A percentile compares a stretch with the other conserved stretches of the same genome.
phyloP scores from a whole-genome alignment of 2,329 filamentous ascomycete genomes.

The Fusarium lateritium region DNA sequence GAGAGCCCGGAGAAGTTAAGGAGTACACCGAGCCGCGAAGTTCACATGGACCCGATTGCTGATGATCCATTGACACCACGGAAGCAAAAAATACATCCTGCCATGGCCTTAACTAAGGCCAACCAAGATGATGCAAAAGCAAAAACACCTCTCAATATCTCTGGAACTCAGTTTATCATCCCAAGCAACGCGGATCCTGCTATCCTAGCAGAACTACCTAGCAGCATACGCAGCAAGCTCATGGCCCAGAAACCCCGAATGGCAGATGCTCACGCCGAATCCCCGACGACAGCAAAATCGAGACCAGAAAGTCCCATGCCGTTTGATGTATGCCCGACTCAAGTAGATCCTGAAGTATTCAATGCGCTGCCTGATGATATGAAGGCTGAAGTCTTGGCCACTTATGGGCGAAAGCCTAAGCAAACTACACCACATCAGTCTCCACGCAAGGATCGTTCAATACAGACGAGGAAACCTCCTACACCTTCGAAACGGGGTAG shows the following conservation, averaged over 20 bases:
- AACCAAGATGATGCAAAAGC: constrained; percentile 67
- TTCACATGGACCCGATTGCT: constrained; percentile 66
- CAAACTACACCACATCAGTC: constrained; percentile 63
- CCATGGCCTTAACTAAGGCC: constrained; percentile 65
- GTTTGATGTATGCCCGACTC: constrained; percentile 72
- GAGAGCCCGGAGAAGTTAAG: constrained; percentile 56
- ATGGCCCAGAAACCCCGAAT: constrained; percentile 68
- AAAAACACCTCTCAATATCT: constrained; percentile 80
- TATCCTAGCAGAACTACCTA: constrained; percentile 87
- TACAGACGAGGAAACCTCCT: constrained; percentile 66
- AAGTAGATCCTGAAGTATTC: constrained; percentile 89
- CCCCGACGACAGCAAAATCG: constrained; percentile 50
- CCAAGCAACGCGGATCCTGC: constrained; percentile 85
- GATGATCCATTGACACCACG: constrained; percentile 68
- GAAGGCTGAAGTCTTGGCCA: constrained; percentile 83
- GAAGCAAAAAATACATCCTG: constrained; percentile 68
- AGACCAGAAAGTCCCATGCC: constrained; percentile 60
- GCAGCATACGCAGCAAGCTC: constrained; percentile 84
- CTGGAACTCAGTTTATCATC: constrained; percentile 92
- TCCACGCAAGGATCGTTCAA: constrained; percentile 68
- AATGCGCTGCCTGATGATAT: constrained; percentile 88
- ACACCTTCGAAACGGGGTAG: constrained; percentile 77
- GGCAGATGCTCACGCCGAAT: constrained; percentile 44
- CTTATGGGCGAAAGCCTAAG: constrained; percentile 67
- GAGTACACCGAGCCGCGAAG: constrained; percentile 48